Evolutionary conservation across 73 alveolate species (phyloP), one percentile per base, ranked within the genome.

Genomic region (Breviolum minutum): DNA sequence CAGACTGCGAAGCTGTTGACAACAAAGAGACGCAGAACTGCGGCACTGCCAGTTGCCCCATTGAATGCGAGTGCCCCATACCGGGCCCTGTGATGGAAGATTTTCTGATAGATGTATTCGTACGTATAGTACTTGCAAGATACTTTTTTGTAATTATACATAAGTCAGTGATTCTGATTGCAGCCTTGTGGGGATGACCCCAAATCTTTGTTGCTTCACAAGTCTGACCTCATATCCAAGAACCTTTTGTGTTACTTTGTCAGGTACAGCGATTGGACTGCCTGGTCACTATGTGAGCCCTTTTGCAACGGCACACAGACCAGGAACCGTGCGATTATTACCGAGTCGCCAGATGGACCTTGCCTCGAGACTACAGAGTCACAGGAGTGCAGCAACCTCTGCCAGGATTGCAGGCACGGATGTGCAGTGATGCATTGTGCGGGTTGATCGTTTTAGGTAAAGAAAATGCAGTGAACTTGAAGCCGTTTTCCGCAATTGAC

Each of bases 231-330:
- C 54, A 40, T 40, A 40, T 40, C 54, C 54, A 40, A 40, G 54
- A 40, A 0, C 54, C 54, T 40, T 40, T 40, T 40, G n/a, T 22
- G 5, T 40, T 40, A 40, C 54, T 40, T 40, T 40, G 54, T 8
- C 69, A 61, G 92, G 73, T 76, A 74, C 90, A 61, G 91, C 60
- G 90, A 74, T 3, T 92, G 98, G 98, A 74, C 91, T 16, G 80
- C 40, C 8, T 92, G 98, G 98, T 60, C 98, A n/a, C 20, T 69
- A 24, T 92, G 98, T 66, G 91, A 73, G 82, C 98, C 98, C 60
- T 73, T n/a, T 66, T 92, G 98, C 98, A 29, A n/a, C 19, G 97
- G 97, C 74, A 90, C 69, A 62, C 68, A 32, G 81, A 77, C 91
- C 10, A 77, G 98, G 63, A 61, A 81, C 22, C 90, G 91, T 24